Conservation (phyloP, 73 alveolate species). For the Paramecium bursaria region DNA sequence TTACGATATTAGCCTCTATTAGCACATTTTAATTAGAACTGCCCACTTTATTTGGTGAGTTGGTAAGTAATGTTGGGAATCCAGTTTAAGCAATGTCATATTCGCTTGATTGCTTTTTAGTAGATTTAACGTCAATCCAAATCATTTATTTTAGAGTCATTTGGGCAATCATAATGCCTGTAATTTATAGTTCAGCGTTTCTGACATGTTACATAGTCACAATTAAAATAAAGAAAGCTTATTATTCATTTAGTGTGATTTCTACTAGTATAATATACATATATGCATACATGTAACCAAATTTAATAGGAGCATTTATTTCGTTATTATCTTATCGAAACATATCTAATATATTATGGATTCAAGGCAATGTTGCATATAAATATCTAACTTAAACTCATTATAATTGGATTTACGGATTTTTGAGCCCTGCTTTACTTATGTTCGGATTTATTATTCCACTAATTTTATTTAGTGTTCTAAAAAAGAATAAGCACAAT, state of each 20-base stretch:
- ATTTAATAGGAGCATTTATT: constrained; percentile 46
- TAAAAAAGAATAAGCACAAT: neutral
- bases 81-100: constrained; percentile 55
- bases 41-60: neutral
- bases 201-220: neutral
- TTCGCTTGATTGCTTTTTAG: constrained; percentile 64
- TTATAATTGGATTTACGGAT: neutral
- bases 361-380: constrained; percentile 23
- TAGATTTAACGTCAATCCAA: neutral
- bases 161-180: constrained; percentile 62
- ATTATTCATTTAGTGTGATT: neutral
- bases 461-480: neutral
- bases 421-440: neutral
- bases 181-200: constrained; percentile 4
- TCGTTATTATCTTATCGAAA: constrained; percentile 16
- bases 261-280: constrained; percentile 41
- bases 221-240: neutral
- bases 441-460: neutral
- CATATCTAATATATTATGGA: neutral
- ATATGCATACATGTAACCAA: constrained; percentile 37
- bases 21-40: constrained; percentile 21
- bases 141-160: constrained; percentile 51
- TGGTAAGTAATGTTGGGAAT: constrained; percentile 19
- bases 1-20: neutral
- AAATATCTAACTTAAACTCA: neutral